Evolutionary conservation across 352 stramenopile genomes (phyloP), one percentile per base, ranked within the genome.

Genomic region (Globisporangium mamillatum): DNA sequence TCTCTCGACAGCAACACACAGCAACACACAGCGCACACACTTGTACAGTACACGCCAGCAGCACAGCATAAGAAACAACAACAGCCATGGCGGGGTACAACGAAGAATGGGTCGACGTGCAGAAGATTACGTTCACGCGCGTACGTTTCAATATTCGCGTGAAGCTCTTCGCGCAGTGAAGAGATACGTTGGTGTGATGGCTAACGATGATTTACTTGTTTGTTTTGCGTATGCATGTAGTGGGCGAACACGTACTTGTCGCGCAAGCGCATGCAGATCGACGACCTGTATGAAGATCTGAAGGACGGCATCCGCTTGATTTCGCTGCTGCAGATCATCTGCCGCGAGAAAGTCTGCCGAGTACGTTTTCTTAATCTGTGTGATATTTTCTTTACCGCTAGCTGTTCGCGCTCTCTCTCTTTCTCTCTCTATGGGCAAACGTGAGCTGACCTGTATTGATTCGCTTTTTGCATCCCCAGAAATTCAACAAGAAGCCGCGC

Each of bases 101-200:
- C 60, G 87, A 93, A 58, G 88, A 95, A 74, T 97, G 91, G 91
- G 84, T 97, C 55, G 88, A 94, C 65, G 84, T 97, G 56, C 91
- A 97, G 79, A 97, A 96, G 75, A 96, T 82, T 76, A 97, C 91
- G 8, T 97, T 97, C 76, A 97, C 91, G 32, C 75, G 91, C 75
- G 88, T 95, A 62, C 78, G 70, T 79, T n/a, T 32, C 48, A 36
- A 10, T 36, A 36, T 36, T 36, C 4, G 24, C 2, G 27, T 22
- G 29, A 20, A 61, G 55, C 55, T 61, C 56, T 62, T 48, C 25
- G 52, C 14, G 20, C 27, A 6, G 46, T 6, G 34, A 27, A 58
- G 6, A 34, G 34, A 16, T 48, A 25, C 53, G 12, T 54, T 52
- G 50, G 7, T 22, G 18, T 9, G 16, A 22, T 50, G 34, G 46